Percentiles rank a stretch among this genome's conserved stretches.
phyloP scores from a whole-genome alignment of 768 basidiomycete species.

The Nevesoporus exiguus region DNA sequence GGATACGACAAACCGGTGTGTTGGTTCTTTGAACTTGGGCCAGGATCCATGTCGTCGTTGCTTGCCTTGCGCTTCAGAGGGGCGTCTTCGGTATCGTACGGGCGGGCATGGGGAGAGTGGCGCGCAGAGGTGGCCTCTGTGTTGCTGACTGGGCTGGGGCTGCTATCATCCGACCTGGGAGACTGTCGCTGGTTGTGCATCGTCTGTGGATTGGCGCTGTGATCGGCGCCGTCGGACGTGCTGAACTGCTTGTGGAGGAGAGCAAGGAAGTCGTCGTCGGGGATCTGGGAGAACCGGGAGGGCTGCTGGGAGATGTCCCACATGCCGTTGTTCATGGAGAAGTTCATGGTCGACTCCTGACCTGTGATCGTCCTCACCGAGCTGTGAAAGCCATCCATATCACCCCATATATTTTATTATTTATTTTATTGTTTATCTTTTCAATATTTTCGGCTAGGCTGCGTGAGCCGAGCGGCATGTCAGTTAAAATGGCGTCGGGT shows the following conservation, averaged over 20 bases:
- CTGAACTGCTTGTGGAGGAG: conserved; percentile 76
- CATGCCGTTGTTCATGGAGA: conserved; percentile 42
- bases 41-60: conserved; percentile 57
- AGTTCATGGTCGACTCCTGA: conserved; percentile 28
- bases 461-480: conserved; percentile 13
- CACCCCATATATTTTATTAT: conserved; percentile 3
- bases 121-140: conserved; percentile 25
- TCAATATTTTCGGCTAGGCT: conserved; percentile 1
- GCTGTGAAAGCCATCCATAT: not conserved
- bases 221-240: conserved; percentile 29
- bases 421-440: conserved; percentile 5
- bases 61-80: conserved; percentile 77
- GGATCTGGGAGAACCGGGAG: conserved; percentile 54
- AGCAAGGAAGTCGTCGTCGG: conserved; percentile 75
- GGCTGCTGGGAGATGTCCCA: conserved; percentile 66
- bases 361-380: conserved; percentile 1
- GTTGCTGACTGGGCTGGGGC: conserved; percentile 68
- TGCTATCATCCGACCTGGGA: conserved; percentile 72
- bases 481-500: not conserved
- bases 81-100: conserved; percentile 43
- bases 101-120: conserved; percentile 20
- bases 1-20: conserved; percentile 50
- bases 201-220: conserved; percentile 8
- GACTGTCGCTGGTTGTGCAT: conserved; percentile 17
- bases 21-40: conserved; percentile 63